Evolutionary conservation across 2,329 filamentous ascomycete genomes (phyloP), one percentile per base, ranked within the genome.

Genomic region (Moelleriella libera): DNA sequence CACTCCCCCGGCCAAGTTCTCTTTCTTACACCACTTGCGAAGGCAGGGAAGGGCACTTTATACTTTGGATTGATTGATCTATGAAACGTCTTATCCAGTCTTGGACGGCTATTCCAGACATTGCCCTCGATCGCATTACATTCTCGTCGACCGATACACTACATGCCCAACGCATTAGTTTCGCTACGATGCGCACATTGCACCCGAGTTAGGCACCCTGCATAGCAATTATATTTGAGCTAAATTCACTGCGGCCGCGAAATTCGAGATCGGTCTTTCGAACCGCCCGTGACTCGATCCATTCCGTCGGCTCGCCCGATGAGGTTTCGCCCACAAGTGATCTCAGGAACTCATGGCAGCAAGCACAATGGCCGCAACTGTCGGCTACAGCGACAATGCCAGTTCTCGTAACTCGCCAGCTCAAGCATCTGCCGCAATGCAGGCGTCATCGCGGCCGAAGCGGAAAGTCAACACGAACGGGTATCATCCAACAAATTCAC

Each of bases 351-450:
- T 61, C 43, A 60, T 67, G 53, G 66, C 61, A 48, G 58, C 63
- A 50, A 61, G 60, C 55, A 60, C 63, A 46, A 63, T 60, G 45
- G 64, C 59, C 43, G 60, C 58, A 43, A 57, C 57, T 45, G 64
- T 59, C 53, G 58, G 59, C 44, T 62, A 61, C 44, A 73, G 69
- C 57, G 63, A 68, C 51, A 71, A 70, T 63, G 65, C 65, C 49
- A 76, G 70, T 58, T 68, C 73, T 45, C 69, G 74, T 61, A 73
- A 64, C 44, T 78, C 75, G 34, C 74, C 75, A 12, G 65, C 71
- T 43, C 61, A 68, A 42, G 65, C 65, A 46, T 52, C 63, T 11
- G 52, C 63, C 30, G 50, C 61, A 11, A 60, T 53, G 52, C 59
- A 63, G 50, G 54, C 62, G 43, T 57, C 63, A 21, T 62, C 67